A percentile compares a stretch with the other conserved stretches of the same genome.
Evolutionary conservation across 257 asterid genomes (phyloP).

Genomic region (Plantago ovata): DNA sequence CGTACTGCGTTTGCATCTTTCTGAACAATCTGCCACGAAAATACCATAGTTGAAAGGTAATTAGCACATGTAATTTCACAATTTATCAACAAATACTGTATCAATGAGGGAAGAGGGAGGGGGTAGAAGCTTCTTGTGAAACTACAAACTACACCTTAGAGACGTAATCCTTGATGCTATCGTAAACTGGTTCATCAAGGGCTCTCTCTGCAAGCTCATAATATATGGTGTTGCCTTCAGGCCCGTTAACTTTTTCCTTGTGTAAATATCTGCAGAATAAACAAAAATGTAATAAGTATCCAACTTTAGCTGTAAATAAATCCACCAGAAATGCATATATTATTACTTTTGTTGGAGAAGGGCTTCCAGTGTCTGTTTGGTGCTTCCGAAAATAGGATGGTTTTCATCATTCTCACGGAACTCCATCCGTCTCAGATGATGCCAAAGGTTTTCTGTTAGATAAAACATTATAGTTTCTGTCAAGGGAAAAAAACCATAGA

Average conservation of each 20-base stretch:
- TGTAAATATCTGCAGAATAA: slow-evolving; percentile 61
- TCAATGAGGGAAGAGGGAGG: slow-evolving; percentile 1
- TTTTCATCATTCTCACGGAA: slow-evolving; percentile 66
- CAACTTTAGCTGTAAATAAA: neutral
- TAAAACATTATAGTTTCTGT: slow-evolving; percentile 2
- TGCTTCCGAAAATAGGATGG: slow-evolving; percentile 60
- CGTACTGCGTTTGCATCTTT: slow-evolving; percentile 39
- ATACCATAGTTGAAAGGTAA: neutral
- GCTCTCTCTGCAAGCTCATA: slow-evolving; percentile 98
- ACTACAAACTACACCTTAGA: slow-evolving; percentile 43
- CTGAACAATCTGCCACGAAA: slow-evolving; percentile 67
- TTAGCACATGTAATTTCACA: neutral
- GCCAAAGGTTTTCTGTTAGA: slow-evolving; percentile 75
- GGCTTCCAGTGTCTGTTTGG: slow-evolving; percentile 57
- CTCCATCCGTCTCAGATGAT: slow-evolving; percentile 82
- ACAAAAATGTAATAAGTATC: slow-evolving; percentile 13
- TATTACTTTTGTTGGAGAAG: slow-evolving; percentile 89
- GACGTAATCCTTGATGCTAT: slow-evolving; percentile 53
- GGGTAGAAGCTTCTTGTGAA: neutral
- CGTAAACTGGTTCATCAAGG: slow-evolving; percentile 47
- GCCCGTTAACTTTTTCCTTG: slow-evolving; percentile 77
- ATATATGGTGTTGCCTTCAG: slow-evolving; percentile 57
- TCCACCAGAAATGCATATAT: slow-evolving; percentile 10
- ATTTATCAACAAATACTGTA: slow-evolving; percentile 1
- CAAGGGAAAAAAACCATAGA: neutral